phyloP scores from a whole-genome alignment of 306 rosid genomes.

The Bauhinia variegata region DNA sequence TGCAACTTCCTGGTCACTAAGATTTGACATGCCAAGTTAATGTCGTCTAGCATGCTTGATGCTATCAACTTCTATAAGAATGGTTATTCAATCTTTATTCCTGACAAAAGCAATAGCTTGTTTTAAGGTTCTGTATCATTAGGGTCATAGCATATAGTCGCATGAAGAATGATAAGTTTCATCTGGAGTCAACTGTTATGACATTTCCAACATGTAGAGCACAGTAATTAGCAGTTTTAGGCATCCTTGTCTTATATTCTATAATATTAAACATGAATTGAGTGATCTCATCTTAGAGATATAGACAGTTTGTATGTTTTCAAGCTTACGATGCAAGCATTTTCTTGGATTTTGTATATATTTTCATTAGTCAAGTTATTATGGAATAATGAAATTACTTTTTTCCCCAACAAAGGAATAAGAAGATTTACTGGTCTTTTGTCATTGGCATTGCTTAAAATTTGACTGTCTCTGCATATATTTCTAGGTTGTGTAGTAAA shows the following conservation, averaged over 20 bases:
- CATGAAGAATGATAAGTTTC: neutral
- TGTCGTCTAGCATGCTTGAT: neutral
- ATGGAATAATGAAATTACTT: neutral
- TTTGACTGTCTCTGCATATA: neutral
- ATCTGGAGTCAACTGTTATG: neutral
- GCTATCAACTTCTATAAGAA: neutral
- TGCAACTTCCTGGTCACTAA: neutral
- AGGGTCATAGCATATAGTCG: neutral
- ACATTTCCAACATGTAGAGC: neutral
- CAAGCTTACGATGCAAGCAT: neutral
- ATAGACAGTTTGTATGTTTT: neutral
- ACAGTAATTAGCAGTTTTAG: too few species aligned
- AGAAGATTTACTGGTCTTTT: neutral
- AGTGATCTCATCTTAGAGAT: constrained; percentile 1
- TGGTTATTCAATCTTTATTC: neutral
- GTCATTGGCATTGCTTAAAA: neutral
- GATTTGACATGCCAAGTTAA: neutral
- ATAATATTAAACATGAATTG: neutral
- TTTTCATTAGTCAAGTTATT: constrained; percentile 6
- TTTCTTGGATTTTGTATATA: too few species aligned
- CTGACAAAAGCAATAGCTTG: neutral
- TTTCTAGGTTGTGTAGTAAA: constrained; percentile 8
- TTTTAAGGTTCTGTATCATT: neutral
- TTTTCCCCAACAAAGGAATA: neutral
- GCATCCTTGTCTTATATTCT: neutral